Base-by-base conservation (phyloP, 257 asterid genomes). In the Knoxia roxburghii region DNA sequence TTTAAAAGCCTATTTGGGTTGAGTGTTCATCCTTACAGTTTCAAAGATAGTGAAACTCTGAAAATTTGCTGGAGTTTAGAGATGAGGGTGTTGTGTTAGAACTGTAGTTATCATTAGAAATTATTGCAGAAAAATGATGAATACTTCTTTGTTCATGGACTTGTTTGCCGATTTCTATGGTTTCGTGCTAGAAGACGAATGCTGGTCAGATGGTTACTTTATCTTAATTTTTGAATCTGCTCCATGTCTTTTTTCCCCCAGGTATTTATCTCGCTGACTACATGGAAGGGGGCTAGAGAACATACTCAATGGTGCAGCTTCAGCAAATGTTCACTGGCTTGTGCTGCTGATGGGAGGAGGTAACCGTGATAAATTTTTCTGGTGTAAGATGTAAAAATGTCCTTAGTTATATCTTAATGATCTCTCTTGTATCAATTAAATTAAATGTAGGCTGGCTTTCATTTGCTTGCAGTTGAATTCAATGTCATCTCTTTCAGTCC, bases 281-380 rank as follows among this genome's bases (percentile, higher is more conserved):
- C 62, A 58, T 70, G 72, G 30, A 18, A 60, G 58, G 72, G 59
- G 58, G 64, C 65, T 63, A 54, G 73, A 5, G 49, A 40, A 70
- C 69, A 8, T 52, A 62, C 57, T 40, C 41, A 59, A 67, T 18
- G 70, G 63, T 24, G 65, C 71, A 71, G 75, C 65, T 59, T 61
- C 49, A 50, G 76, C 57, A 15, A 32, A 40, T 59, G 49, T 73
- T 64, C 75, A 33, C 56, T 27, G 46, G 71, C 75, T 52, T 50
- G 2, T 61, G 76, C 56, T 61, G 70, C 59, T 23, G 64, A 72
- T 46, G 60, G 69, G 9, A 61, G 80, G 63, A 80, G 89, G 80
- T 72, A 69, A 72, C 70, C 40, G 41, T 75, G 73, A 43, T 41
- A 23, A 32, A 57, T 65, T 76, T 61, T 69, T 72, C 56, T 37